phyloP scores from a whole-genome alignment of 148 eudicot genomes.

The Arctostaphylos glauca region DNA sequence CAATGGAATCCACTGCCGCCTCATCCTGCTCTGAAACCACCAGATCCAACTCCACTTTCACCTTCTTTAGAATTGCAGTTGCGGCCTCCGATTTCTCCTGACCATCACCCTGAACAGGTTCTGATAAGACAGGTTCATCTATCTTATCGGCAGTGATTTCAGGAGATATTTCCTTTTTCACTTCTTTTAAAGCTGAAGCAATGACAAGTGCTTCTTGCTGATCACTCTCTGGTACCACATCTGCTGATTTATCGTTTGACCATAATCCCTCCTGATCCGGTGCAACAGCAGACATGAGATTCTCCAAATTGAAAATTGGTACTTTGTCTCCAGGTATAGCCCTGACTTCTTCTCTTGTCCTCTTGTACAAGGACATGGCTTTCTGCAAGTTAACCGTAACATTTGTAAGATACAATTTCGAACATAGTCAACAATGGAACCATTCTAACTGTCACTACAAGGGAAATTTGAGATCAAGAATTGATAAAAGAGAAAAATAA shows the following conservation, averaged over 20 bases:
- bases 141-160: conserved; percentile 3
- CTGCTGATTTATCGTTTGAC: conserved; percentile 16
- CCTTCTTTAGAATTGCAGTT: conserved; percentile 2
- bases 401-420: neutral
- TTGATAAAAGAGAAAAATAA: neutral
- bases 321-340: conserved; percentile 20
- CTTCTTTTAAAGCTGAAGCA: conserved; percentile 18
- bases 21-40: conserved; percentile 16
- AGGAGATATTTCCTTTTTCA: conserved; percentile 14
- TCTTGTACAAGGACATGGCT: conserved; percentile 51
- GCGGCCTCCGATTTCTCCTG: conserved; percentile 16
- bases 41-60: conserved; percentile 31
- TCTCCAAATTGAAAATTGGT: neutral
- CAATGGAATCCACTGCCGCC: neutral
- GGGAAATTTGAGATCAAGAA: neutral
- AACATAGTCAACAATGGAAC: neutral
- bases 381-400: conserved; percentile 38
- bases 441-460: neutral
- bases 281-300: neutral
- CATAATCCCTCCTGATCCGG: conserved; percentile 5
- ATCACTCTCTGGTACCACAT: conserved; percentile 14
- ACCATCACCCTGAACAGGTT: neutral
- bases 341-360: conserved; percentile 23
- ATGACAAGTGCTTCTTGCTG: conserved; percentile 19
- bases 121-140: neutral